phyloP scores from a whole-genome alignment of 2,329 filamentous ascomycete genomes.

The Dendrostoma leiphaemia region DNA sequence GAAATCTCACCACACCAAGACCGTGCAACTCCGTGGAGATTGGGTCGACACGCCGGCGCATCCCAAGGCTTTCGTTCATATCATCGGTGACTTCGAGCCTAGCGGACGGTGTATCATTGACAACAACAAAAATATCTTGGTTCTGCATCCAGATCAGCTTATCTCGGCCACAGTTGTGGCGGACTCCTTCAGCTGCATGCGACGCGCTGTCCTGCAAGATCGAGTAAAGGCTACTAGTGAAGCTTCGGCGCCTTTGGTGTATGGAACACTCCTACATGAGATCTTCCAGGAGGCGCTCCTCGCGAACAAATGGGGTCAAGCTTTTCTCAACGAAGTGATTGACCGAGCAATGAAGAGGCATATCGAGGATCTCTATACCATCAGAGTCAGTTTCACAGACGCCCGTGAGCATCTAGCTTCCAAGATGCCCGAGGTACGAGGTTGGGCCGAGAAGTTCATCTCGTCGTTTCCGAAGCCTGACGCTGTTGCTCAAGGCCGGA shows the following conservation, averaged over 20 bases:
- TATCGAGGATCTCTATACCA: conserved; percentile 85
- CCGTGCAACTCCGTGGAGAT: conserved; percentile 75
- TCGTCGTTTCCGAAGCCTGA: conserved; percentile 61
- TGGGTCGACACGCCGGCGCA: conserved; percentile 83
- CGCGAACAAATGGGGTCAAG: conserved; percentile 74
- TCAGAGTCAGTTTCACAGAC: conserved; percentile 70
- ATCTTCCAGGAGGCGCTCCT: conserved; percentile 90
- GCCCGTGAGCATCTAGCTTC: conserved; percentile 78
- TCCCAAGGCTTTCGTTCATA: conserved; percentile 75
- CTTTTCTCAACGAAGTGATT: conserved; percentile 66
- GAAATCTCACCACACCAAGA: conserved; percentile 61
- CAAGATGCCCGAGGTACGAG: conserved; percentile 77
- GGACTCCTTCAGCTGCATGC: conserved; percentile 91
- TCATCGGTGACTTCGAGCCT: conserved; percentile 74
- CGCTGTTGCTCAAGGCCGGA: conserved; percentile 75
- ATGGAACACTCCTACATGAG: conserved; percentile 91
- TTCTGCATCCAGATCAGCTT: conserved; percentile 91
- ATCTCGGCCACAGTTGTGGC: conserved; percentile 93
- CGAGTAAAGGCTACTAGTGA: conserved; percentile 88
- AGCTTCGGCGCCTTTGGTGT: conserved; percentile 76
- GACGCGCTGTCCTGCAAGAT: conserved; percentile 90
- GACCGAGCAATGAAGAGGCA: conserved; percentile 70
- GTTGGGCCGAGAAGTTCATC: conserved; percentile 83
- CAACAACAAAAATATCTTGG: conserved; percentile 78
- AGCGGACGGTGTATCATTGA: conserved; percentile 77